Percentiles rank a stretch among this genome's conserved stretches.
phyloP scores from a whole-genome alignment of 2,329 filamentous ascomycete species.

The Sclerotinia subarctica region DNA sequence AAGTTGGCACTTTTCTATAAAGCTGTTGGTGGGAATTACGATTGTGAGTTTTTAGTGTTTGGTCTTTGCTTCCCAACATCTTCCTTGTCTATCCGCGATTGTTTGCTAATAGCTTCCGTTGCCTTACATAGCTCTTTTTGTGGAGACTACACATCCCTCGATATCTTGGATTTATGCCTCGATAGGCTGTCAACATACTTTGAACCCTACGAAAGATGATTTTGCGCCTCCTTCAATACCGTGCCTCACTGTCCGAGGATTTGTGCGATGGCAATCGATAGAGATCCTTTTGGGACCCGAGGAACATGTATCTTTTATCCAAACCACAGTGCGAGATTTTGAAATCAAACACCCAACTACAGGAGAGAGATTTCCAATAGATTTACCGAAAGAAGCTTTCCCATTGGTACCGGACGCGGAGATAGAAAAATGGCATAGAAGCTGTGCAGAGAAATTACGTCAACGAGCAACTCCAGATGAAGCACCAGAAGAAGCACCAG shows the following conservation, averaged over 20 bases:
- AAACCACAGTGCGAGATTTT: slow-evolving; percentile 76
- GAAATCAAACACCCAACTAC: slow-evolving; percentile 72
- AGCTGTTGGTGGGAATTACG: slow-evolving; percentile 71
- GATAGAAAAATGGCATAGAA: slow-evolving; percentile 84
- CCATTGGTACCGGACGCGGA: slow-evolving; percentile 70
- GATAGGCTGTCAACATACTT: slow-evolving; percentile 82
- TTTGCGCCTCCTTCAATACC: slow-evolving; percentile 77
- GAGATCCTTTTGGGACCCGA: slow-evolving; percentile 84
- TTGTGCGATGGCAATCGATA: slow-evolving; percentile 90
- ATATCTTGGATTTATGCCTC: slow-evolving; percentile 92
- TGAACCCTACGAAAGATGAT: slow-evolving; percentile 69
- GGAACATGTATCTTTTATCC: slow-evolving; percentile 80
- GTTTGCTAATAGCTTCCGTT: slow-evolving; percentile 24
- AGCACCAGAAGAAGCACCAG: slow-evolving; percentile 19
- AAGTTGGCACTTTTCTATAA: slow-evolving; percentile 78
- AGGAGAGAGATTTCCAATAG: slow-evolving; percentile 61
- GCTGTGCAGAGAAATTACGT: slow-evolving; percentile 67
- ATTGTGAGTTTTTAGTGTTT: slow-evolving; percentile 46
- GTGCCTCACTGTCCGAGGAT: slow-evolving; percentile 77
- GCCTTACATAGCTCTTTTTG: slow-evolving; percentile 61
- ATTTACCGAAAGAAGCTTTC: slow-evolving; percentile 61
- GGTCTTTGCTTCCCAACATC: neutral
- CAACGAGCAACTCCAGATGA: slow-evolving; percentile 49
- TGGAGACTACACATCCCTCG: slow-evolving; percentile 66
- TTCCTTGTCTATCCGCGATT: slow-evolving; percentile 13